Evolutionary conservation across 208 protist species (phyloP).

Genomic region (Leishmania tarentolae): DNA sequence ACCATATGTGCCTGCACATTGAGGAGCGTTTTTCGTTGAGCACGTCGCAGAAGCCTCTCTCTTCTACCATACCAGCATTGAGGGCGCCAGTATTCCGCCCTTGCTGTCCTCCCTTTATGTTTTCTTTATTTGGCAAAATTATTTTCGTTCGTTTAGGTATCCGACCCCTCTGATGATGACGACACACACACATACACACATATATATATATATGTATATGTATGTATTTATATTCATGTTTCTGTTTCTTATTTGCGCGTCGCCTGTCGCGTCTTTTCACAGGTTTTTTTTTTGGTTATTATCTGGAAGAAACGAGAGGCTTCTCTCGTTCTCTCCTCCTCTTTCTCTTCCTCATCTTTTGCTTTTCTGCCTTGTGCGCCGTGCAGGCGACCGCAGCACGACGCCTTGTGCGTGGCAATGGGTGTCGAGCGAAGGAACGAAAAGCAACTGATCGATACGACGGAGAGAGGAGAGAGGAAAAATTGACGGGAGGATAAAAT

Average conservation of each 20-base stretch:
- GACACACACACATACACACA: no score
- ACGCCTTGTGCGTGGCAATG: neutral
- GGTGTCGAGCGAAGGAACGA: neutral
- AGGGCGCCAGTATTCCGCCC: neutral
- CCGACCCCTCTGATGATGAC: neutral
- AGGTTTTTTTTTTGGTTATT: slow-evolving; percentile 15
- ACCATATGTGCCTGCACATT: neutral
- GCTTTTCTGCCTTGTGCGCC: neutral
- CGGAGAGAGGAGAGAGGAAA: neutral
- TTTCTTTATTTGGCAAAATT: neutral
- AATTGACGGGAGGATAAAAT: neutral
- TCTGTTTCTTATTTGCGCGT: no score
- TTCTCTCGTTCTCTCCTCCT: slow-evolving; percentile 13
- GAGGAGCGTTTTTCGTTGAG: slow-evolving; percentile 14
- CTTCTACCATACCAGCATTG: neutral
- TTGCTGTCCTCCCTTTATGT: neutral
- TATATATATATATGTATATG: no score
- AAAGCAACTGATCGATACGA: neutral
- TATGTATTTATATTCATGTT: no score
- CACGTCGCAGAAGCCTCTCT: slow-evolving; percentile 4
- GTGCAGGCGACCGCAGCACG: neutral
- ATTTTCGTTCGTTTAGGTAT: no score
- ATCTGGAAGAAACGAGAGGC: neutral
- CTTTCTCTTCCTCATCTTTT: slow-evolving; percentile 1
- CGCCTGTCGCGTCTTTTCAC: neutral